Evolutionary conservation across 2,329 filamentous ascomycete genomes (phyloP), one percentile per base, ranked within the genome.

Genomic region (Xylaria arbuscula): DNA sequence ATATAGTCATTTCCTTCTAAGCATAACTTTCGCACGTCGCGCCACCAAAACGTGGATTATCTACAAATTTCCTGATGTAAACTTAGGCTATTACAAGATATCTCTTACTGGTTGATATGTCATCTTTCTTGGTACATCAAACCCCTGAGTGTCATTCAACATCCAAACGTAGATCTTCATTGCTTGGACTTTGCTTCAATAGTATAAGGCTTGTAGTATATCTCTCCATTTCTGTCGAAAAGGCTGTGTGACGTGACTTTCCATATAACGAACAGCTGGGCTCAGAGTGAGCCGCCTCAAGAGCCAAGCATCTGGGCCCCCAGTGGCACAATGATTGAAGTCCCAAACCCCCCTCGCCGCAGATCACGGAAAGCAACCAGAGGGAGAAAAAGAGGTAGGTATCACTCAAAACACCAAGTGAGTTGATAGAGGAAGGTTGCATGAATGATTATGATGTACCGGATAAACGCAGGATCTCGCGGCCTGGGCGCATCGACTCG

Each of bases 381-480:
- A 45, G 40, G 22, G 51, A 48, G 56, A 64, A 38, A 62, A 36
- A 50, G 1, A 22, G 47, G 8, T 9, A 48, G 45, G 47, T 53
- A 64, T 67, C 36, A 51, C 40, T 19, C 36, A 58, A 28, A 5
- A 57, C 28, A 19, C 28, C 13, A 56, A 36, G 55, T 8, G 34
- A 28, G 9, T 2, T 2, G 36, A 13, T 13, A 50, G 42, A 36
- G 28, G 34, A 15, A 32, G 17, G 5, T 28, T 62, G 60, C 19
- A 62, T 19, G 47, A 48, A 59, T 36, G 11, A 22, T 3, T 28
- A 28, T 63, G 45, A 65, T 68, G 64, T 72, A 56, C 68, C 63
- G 69, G 66, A 67, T 64, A 54, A 62, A 66, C 50, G 59, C 66
- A 67, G 50, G 59, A 62, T 66, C 48, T 53, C 51, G 34, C 61